Evolutionary conservation across 192 early-diverging fungal genomes (phyloP), one percentile per base, ranked within the genome.

Genomic region (Paraglomus brasilianum): DNA sequence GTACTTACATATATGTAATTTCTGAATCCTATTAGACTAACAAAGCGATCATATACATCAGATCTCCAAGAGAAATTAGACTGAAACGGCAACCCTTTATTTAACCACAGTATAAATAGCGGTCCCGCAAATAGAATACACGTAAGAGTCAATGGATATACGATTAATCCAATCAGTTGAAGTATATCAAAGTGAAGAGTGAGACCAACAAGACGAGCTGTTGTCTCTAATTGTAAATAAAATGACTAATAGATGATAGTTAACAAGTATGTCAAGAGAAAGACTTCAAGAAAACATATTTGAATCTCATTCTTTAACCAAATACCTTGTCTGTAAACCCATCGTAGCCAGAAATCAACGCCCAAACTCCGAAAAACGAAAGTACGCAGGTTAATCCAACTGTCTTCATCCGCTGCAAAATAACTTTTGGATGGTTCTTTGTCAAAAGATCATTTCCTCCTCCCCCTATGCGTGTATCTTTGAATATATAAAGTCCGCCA

Each of bases 61-160:
- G 62, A 5, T 60, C 57, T 10, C 56, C 74, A 78, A 7, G 42
- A 48, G 57, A 78, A 78, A 43, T 69, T 3, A 5, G 62, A 6
- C 58, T 85, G 82, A 46, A 81, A 78, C 6, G 80, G 81, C 21
- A 87, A 56, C 22, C 63, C 63, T 24, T 69, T 11, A 39, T 84
- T 74, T n/a, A 82, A 69, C 22, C 44, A 79, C 67, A 73, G 56
- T 19, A 81, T 57, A 22, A 66, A 41, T 42, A 89, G 52, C 14
- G 87, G 87, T 0, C 88, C 88, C 21, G 85, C 39, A 66, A 88
- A 92, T 21, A 91, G 61, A 39, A 72, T 45, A 30, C 65, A 69
- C 13, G 82, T 76, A 30, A 89, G 65, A 5, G 74, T 1, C 5
- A 85, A 15, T 0, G 86, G 83, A 7, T 70, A 30, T 1, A 67